Evolutionary conservation across 805 yeast species (phyloP).

Genomic region (Spathaspora hagerdaliae): DNA sequence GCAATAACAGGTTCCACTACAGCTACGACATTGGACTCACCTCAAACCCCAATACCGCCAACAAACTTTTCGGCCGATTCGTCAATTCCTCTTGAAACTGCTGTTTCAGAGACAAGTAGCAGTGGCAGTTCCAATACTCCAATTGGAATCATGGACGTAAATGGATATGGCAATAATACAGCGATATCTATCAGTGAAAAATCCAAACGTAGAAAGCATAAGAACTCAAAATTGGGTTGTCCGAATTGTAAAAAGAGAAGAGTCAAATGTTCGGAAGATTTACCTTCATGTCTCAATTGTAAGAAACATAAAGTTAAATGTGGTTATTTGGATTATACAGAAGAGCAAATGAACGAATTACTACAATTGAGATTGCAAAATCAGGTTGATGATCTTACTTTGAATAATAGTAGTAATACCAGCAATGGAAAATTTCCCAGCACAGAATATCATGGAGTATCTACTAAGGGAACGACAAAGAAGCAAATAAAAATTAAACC

Average conservation of each 20-base stretch:
- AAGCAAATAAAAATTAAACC: not conserved
- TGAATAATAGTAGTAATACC: not conserved
- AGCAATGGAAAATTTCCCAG: not conserved
- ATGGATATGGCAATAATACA: no score
- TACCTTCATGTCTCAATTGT: conserved; percentile 38
- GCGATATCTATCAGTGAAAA: conserved; percentile 1
- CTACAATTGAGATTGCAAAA: conserved; percentile 6
- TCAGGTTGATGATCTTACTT: conserved; percentile 1
- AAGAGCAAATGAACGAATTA: conserved; percentile 27
- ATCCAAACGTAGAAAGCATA: conserved; percentile 23
- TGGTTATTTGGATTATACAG: conserved; percentile 33
- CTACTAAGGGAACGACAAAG: not conserved
- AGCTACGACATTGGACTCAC: no score
- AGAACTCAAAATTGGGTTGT: conserved; percentile 43
- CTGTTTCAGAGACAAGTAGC: no score
- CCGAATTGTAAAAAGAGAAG: conserved; percentile 46
- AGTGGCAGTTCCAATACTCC: no score
- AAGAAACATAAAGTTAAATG: conserved; percentile 36
- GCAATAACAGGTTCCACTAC: no score
- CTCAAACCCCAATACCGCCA: no score
- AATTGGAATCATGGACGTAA: no score
- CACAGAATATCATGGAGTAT: not conserved
- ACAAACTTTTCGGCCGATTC: no score
- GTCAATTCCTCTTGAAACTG: no score
- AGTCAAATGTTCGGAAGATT: conserved; percentile 44